Percentiles rank a stretch among this genome's conserved stretches.
Evolutionary conservation across 768 basidiomycete genomes (phyloP).

Genomic region (Rhizopogon vesiculosus): DNA sequence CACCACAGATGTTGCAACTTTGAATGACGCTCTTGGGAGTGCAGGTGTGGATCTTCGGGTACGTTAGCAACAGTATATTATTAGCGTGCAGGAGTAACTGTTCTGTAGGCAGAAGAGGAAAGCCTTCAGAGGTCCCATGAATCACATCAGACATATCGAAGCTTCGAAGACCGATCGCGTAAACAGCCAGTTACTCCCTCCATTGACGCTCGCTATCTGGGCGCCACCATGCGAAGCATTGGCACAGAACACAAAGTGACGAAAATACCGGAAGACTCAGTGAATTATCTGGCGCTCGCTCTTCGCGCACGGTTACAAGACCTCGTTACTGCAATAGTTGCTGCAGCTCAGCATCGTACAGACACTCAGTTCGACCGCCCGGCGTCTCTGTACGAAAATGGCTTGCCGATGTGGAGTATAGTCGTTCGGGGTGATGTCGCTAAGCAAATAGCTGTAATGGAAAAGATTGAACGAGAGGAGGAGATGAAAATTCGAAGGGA

Average conservation of each 20-base stretch:
- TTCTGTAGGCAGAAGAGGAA: slow-evolving; percentile 80
- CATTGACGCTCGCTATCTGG: slow-evolving; percentile 64
- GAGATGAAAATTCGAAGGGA: slow-evolving; percentile 72
- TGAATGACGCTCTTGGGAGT: slow-evolving; percentile 83
- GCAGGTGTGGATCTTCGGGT: slow-evolving; percentile 86
- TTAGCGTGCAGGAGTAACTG: not conserved
- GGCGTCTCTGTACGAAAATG: slow-evolving; percentile 61
- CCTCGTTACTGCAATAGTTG: slow-evolving; percentile 62
- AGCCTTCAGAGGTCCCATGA: slow-evolving; percentile 63
- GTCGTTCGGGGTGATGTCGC: slow-evolving; percentile 73
- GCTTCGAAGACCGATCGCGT: slow-evolving; percentile 72
- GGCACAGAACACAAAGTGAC: slow-evolving; percentile 66
- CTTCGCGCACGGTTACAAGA: slow-evolving; percentile 71
- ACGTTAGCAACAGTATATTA: slow-evolving; percentile 12
- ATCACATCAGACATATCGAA: slow-evolving; percentile 56
- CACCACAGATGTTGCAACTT: slow-evolving; percentile 66
- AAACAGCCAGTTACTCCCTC: slow-evolving; percentile 69
- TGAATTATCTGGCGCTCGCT: slow-evolving; percentile 76
- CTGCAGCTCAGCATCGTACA: slow-evolving; percentile 62
- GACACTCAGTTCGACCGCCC: slow-evolving; percentile 67
- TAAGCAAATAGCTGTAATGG: slow-evolving; percentile 72
- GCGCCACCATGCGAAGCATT: slow-evolving; percentile 63
- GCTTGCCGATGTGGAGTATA: slow-evolving; percentile 79
- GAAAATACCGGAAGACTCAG: slow-evolving; percentile 62
- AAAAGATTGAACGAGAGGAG: slow-evolving; percentile 80